Conservation (phyloP, 495 filamentous ascomycete genomes). For the Hyaloscypha variabilis region DNA sequence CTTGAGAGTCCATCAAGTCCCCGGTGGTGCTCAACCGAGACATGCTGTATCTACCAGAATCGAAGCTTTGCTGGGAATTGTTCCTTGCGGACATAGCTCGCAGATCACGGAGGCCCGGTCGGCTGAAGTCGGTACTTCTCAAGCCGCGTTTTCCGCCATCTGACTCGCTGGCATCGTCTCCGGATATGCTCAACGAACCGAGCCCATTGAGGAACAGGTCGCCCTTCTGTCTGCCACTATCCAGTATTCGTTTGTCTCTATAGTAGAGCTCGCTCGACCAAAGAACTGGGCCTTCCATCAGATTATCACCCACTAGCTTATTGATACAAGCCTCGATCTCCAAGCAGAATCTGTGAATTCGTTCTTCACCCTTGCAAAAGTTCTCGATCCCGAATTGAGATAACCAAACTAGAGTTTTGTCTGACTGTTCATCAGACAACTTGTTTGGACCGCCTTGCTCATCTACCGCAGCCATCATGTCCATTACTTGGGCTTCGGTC, state of each 20-base stretch:
- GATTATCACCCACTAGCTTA: slow-evolving; percentile 83
- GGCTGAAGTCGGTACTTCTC: slow-evolving; percentile 46
- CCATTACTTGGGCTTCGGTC: slow-evolving; percentile 84
- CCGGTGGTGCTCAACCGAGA: slow-evolving; percentile 52
- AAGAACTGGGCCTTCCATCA: slow-evolving; percentile 84
- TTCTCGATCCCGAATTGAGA: slow-evolving; percentile 83
- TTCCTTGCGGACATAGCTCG: slow-evolving; percentile 57
- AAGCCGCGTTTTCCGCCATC: slow-evolving; percentile 35
- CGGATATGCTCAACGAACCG: slow-evolving; percentile 50
- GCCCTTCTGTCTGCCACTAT: slow-evolving; percentile 62
- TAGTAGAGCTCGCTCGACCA: slow-evolving; percentile 92
- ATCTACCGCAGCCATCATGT: slow-evolving; percentile 78
- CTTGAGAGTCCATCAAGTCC: slow-evolving; percentile 65
- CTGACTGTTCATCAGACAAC: slow-evolving; percentile 92
- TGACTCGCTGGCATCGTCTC: slow-evolving; percentile 42
- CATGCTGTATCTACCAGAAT: slow-evolving; percentile 65
- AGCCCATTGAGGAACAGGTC: slow-evolving; percentile 52
- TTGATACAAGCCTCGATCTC: slow-evolving; percentile 87
- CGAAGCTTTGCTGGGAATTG: slow-evolving; percentile 65
- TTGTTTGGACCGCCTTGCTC: slow-evolving; percentile 93
- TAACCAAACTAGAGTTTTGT: slow-evolving; percentile 84
- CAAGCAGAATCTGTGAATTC: slow-evolving; percentile 91
- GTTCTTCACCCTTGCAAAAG: slow-evolving; percentile 93
- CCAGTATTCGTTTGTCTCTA: slow-evolving; percentile 75
- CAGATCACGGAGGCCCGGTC: slow-evolving; percentile 47